Evolutionary conservation across 2,329 filamentous ascomycete species (phyloP).

Genomic region (Bipolaris victoriae): DNA sequence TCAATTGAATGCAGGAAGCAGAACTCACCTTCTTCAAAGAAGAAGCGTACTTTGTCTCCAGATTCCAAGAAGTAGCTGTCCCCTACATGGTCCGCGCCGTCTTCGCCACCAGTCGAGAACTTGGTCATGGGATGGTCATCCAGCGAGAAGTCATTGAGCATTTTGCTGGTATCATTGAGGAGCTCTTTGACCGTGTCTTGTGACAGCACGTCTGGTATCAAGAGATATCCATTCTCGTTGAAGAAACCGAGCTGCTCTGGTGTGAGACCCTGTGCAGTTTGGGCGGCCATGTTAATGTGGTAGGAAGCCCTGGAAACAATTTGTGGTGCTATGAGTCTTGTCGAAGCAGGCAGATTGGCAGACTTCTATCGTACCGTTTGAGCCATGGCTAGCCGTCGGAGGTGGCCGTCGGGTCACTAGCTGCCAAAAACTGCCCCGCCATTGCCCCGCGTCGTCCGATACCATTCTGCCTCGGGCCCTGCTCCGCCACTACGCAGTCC

Average conservation of each 20-base stretch:
- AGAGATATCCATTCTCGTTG: conserved; percentile 83
- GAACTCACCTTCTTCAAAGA: conserved; percentile 78
- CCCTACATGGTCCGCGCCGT: conserved; percentile 76
- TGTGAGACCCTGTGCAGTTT: conserved; percentile 64
- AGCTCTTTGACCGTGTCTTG: conserved; percentile 69
- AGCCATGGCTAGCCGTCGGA: conserved; percentile 27
- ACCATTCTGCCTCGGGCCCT: not conserved
- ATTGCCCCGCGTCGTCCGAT: conserved; percentile 13
- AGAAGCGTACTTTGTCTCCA: conserved; percentile 92
- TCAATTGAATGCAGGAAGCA: not conserved
- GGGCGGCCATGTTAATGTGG: conserved; percentile 22
- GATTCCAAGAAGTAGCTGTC: conserved; percentile 93
- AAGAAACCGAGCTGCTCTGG: conserved; percentile 74
- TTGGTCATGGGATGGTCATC: conserved; percentile 87
- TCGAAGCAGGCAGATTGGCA: not conserved
- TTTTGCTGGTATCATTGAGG: conserved; percentile 73
- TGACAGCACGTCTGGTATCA: conserved; percentile 78
- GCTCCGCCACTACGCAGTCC: not conserved
- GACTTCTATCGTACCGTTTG: not conserved
- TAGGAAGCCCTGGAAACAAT: not conserved
- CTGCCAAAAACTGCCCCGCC: conserved; percentile 14
- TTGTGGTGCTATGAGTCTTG: not conserved
- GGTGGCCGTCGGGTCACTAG: conserved; percentile 25
- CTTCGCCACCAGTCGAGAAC: conserved; percentile 83
- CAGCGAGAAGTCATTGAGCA: conserved; percentile 80